Base-by-base conservation (phyloP, 164 flowering plant species). In the Chimonanthus salicifolius region DNA sequence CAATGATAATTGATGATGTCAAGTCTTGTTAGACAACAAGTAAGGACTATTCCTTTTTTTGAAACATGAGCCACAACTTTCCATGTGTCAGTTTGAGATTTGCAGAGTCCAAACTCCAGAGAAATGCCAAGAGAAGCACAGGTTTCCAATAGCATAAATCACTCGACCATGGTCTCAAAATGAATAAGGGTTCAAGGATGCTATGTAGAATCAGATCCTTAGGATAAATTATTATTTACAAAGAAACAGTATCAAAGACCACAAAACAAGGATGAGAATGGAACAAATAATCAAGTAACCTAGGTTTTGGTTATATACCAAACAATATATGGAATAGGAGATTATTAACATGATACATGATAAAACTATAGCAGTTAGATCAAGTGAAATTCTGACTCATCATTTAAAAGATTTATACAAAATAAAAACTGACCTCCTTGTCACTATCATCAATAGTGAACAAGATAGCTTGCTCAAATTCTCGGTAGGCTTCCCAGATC, bases 401-500 rank as follows among this genome's bases (percentile, higher is more conserved):
- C 33, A 33, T 33, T 33, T 33, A 33, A 33, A 33, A 33, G 33
- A 33, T 0, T 33, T 33, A 33, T 33, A 33, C 33, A 3, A 71
- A 16, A 50, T 71, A 54, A 54, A 16, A 65, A 67, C 87, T 62
- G 3, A 91, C 99, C 97, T 84, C 85, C 47, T 15, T 67, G 79
- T 89, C 82, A 71, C 75, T 50, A 47, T 86, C 83, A 77, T 80
- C 88, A 78, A 90, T 82, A 6, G 86, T 76, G 48, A 62, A 79
- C 20, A 82, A 75, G 71, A 88, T 79, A 70, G 94, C 88, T 80
- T 85, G 88, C 77, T 96, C 99, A 83, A 89, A 94, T 75, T 88
- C 90, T 77, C 87, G 78, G 78, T 94, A 96, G 11, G 90, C 86
- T 79, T 89, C 94, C 98, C 98, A 96, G 74, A 96, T 85, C 75